These are phyloP conservation scores for Populus nigra DNA, from an alignment of 345 rosid species.

Conservation along the genomic window DNA sequence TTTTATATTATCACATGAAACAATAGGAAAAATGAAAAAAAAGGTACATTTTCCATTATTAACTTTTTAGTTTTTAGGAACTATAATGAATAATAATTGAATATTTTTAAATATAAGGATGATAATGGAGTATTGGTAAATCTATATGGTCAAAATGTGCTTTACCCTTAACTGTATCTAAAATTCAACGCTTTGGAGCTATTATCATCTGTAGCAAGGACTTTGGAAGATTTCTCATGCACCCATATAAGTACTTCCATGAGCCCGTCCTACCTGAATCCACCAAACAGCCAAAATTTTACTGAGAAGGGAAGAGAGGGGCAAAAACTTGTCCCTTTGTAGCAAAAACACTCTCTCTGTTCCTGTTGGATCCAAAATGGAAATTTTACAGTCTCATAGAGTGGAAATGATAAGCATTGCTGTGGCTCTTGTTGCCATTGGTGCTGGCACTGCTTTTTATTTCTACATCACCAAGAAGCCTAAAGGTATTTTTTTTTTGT, in stretches of 20 bases:
- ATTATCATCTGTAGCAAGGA: not conserved
- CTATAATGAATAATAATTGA: too few relatives aligned
- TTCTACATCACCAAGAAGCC: constrained; percentile 44
- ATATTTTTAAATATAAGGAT: not conserved
- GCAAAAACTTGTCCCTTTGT: not conserved
- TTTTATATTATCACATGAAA: too few relatives aligned
- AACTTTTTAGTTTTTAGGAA: not conserved
- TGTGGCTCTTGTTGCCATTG: constrained; percentile 50
- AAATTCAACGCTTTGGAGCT: not conserved
- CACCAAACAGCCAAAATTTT: not conserved
- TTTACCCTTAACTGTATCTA: not conserved
- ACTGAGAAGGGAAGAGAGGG: not conserved
- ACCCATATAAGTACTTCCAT: not conserved
- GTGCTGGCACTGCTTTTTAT: constrained; percentile 63
- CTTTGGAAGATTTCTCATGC: not conserved
- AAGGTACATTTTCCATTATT: not conserved
- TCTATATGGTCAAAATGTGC: too few relatives aligned
- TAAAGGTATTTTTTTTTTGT: constrained; percentile 25
- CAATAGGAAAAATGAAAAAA: too few relatives aligned
- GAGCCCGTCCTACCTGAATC: not conserved
- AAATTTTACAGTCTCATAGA: constrained; percentile 35
- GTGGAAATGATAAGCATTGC: constrained; percentile 49
- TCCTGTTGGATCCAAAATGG: constrained; percentile 24
- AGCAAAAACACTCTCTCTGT: not conserved
- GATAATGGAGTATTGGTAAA: not conserved